A percentile compares a stretch with the other conserved stretches of the same genome.
phyloP scores from a whole-genome alignment of 257 asterid genomes.

The Solanum virginianum region DNA sequence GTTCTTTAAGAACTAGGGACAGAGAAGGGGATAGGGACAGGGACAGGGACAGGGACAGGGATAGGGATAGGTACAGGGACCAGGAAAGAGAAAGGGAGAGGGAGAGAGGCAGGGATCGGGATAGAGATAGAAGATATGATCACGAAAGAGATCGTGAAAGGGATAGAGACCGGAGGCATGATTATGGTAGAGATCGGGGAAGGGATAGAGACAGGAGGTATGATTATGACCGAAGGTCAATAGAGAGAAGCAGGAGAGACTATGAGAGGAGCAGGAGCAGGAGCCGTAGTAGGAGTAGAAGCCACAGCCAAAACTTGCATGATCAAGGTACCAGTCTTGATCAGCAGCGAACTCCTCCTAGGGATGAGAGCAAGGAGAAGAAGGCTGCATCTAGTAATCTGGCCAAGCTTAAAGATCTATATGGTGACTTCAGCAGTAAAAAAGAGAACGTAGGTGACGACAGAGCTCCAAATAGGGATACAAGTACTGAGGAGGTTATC shows the following conservation, averaged over 20 bases:
- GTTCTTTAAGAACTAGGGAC: conserved; percentile 7
- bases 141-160: conserved; percentile 31
- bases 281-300: conserved; percentile 47
- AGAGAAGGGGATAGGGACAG: conserved; percentile 11
- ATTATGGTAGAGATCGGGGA: conserved; percentile 31
- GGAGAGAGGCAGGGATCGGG: conserved; percentile 20
- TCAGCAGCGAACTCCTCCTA: conserved; percentile 32
- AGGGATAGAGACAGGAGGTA: conserved; percentile 24
- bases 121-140: conserved; percentile 36
- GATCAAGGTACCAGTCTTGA: conserved; percentile 25
- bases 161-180: conserved; percentile 35
- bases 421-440: conserved; percentile 55
- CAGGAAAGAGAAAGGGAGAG: conserved; percentile 18
- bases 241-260: conserved; percentile 53
- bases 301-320: conserved; percentile 31
- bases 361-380: conserved; percentile 38
- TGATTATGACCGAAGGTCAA: conserved; percentile 33
- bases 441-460: conserved; percentile 43
- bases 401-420: conserved; percentile 82
- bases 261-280: conserved; percentile 53
- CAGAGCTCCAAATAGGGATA: conserved; percentile 27
- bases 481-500: conserved; percentile 85
- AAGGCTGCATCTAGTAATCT: conserved; percentile 63
- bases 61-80: conserved; percentile 14
- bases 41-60: conserved; percentile 22